phyloP scores from a whole-genome alignment of 768 basidiomycete genomes.

The Amanita subjunquillea region DNA sequence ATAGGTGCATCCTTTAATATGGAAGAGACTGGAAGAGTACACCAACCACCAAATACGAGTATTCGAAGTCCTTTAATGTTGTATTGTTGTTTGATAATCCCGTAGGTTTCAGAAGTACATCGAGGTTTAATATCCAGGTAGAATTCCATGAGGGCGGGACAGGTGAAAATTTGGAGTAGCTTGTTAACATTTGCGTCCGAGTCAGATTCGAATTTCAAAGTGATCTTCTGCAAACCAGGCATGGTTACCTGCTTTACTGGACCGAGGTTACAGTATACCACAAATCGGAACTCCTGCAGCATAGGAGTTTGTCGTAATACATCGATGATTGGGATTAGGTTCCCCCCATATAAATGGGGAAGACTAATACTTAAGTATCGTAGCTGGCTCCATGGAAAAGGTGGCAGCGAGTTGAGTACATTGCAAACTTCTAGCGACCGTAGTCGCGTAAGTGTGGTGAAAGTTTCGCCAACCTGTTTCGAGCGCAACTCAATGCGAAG shows the following conservation, averaged over 20 bases:
- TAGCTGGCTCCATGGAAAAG: background rate
- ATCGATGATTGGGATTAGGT: background rate
- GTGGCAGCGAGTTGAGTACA: no score
- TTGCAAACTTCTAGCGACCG: background rate
- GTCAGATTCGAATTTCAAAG: background rate
- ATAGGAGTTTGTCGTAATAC: background rate
- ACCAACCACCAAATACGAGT: background rate
- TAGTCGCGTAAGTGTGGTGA: background rate
- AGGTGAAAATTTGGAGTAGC: background rate
- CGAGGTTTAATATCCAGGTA: background rate
- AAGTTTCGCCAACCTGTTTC: background rate
- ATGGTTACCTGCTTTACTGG: background rate
- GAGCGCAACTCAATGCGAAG: background rate
- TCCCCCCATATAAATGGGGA: background rate
- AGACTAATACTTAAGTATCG: background rate
- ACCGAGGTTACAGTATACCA: background rate
- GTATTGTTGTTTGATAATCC: background rate
- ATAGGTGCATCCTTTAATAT: background rate
- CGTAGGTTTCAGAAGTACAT: background rate
- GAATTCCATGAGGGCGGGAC: background rate
- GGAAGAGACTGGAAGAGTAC: background rate
- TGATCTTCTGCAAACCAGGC: background rate
- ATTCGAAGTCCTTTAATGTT: background rate
- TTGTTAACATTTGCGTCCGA: no score
- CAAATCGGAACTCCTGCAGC: background rate